Percentiles rank a stretch among this genome's conserved stretches.
Conservation (phyloP, 345 rosid species). For the Hypericum perforatum region DNA sequence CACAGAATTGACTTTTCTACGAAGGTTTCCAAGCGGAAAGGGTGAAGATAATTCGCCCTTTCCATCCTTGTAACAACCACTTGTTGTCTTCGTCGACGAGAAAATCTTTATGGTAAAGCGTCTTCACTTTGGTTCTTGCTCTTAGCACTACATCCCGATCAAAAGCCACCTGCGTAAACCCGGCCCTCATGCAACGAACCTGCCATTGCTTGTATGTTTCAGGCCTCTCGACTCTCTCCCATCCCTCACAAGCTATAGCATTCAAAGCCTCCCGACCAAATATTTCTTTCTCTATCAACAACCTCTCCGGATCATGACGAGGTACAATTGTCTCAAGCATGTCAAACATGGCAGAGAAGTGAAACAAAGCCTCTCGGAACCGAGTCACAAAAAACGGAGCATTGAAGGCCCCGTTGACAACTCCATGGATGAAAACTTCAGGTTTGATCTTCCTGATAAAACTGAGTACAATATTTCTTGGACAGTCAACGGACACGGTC, state of each 20-base stretch:
- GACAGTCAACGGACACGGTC: constrained; percentile 4
- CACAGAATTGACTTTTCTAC: constrained; percentile 15
- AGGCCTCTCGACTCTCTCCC: constrained; percentile 11
- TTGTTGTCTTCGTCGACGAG: constrained; percentile 5
- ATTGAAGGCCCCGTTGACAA: constrained; percentile 7
- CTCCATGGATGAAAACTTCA: constrained; percentile 3
- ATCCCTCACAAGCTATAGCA: constrained; percentile 7
- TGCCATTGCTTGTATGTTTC: constrained; percentile 12
- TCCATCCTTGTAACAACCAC: constrained; percentile 10
- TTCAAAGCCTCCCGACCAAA: constrained; percentile 6
- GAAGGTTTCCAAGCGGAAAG: constrained; percentile 7
- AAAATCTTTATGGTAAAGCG: constrained; percentile 7
- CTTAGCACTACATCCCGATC: neutral
- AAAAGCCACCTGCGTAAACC: constrained; percentile 1
- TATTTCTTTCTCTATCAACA: constrained; percentile 7
- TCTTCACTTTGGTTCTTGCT: constrained; percentile 3
- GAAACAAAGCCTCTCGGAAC: constrained; percentile 7
- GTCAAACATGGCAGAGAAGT: constrained; percentile 8
- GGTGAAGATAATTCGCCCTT: constrained; percentile 4
- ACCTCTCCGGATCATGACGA: constrained; percentile 5
- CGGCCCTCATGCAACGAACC: constrained; percentile 8
- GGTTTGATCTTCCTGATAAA: constrained; percentile 6
- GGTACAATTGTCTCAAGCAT: constrained; percentile 8
- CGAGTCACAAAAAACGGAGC: constrained; percentile 8
- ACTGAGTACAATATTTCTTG: constrained; percentile 2